Base-by-base conservation (phyloP, 176 grass and related monocot genomes). In the Rhynchospora pubera region DNA sequence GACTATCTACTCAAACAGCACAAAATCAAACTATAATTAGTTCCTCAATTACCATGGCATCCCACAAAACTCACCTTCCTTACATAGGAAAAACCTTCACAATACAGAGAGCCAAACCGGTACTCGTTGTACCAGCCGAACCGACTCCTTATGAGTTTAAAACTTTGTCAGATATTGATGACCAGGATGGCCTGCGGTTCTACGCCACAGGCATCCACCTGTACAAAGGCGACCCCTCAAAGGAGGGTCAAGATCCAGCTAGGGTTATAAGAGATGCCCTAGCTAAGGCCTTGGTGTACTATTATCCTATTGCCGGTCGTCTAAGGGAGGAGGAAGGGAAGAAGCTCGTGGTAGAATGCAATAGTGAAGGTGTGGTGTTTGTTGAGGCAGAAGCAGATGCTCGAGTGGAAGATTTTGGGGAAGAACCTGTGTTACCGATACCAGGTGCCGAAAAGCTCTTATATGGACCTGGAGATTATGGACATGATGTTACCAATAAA, bases 271-370 rank as follows among this genome's bases (percentile, higher is more conserved):
- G 77, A 3, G 94, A 85, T 5, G 94, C 91, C 12, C 76, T 93
- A 8, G 83, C 85, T 0, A 23, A n/a, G 85, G 91, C 91, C 11
- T 87, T 97, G 51, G 94, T 97, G 6, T 90, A 85, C 0, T 97
- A 97, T 84, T 90, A 97, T 65, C 91, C 93, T 0, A 84, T 97
- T 30, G 91, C 93, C 0, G 93, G 91, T 1, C 85, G 93, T 4
- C 81, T 93, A n/a, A 81, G 93, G 5, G 89, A 93, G 83, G 81
- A 60, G 52, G 55, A 15, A 1, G 84, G 84, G 0, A 4, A 81
- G 81, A 97, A 97, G 85, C 89, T 97, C 6, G 84, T 91, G 0
- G 78, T 97, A 0, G 91, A 93, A 28, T 97, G 94, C 78, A 74
- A 12, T 34, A 85, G 71, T 0, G 83, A 97, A 83, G 94, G 94